Conservation (phyloP, 2,329 filamentous ascomycete genomes). For the Aspergillus pseudoglaucus region DNA sequence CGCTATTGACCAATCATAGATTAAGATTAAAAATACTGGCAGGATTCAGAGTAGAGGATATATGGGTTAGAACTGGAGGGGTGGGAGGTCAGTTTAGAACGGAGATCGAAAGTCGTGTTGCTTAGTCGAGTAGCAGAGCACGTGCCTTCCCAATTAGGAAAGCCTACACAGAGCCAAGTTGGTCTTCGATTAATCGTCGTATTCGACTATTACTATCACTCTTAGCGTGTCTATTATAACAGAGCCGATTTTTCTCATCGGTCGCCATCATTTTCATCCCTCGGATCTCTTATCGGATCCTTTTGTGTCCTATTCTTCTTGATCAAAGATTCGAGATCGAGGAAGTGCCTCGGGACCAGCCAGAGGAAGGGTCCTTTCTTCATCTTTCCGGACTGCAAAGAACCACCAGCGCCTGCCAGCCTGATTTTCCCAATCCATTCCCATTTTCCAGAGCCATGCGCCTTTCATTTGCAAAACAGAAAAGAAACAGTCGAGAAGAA, state of each 20-base stretch:
- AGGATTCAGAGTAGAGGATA: neutral
- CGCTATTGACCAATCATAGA: neutral
- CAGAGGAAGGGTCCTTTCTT: neutral
- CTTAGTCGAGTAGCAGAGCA: neutral
- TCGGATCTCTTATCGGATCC: neutral
- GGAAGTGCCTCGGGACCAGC: neutral
- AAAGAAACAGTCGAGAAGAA: neutral
- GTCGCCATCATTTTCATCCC: neutral
- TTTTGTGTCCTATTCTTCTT: neutral
- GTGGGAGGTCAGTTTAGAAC: neutral
- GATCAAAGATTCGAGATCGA: neutral
- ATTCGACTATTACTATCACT: neutral
- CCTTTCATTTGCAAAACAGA: neutral
- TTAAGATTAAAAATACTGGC: neutral
- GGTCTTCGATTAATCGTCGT: neutral
- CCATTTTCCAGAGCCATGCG: neutral
- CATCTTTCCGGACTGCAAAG: neutral
- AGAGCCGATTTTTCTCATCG: neutral
- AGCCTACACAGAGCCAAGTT: neutral
- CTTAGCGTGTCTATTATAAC: neutral
- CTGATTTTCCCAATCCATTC: neutral
- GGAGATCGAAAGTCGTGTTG: neutral
- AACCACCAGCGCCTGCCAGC: neutral
- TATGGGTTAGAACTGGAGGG: neutral
- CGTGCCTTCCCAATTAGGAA: neutral